These are phyloP conservation scores for Pueraria montana DNA, from an alignment of 306 rosid species.

Conservation along the genomic window DNA sequence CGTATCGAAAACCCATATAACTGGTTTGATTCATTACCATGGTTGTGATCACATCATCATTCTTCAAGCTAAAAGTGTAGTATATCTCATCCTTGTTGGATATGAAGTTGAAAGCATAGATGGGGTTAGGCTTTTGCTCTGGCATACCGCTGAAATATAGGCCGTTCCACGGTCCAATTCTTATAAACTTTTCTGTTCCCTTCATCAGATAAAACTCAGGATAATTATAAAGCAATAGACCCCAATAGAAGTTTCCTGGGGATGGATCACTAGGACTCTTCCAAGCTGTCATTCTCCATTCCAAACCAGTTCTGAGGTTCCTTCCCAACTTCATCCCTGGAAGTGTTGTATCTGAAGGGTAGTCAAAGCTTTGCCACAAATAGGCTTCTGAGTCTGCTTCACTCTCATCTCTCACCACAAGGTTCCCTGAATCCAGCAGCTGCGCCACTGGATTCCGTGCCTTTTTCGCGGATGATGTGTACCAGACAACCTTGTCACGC, in stretches of 20 bases:
- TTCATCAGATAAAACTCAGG: conserved; percentile 47
- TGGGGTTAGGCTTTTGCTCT: conserved; percentile 23
- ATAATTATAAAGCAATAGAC: conserved; percentile 20
- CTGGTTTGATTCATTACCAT: conserved; percentile 44
- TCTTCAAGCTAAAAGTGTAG: background rate
- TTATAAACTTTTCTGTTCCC: conserved; percentile 34
- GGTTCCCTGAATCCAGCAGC: conserved; percentile 55
- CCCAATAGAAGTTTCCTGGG: conserved; percentile 51
- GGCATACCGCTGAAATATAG: conserved; percentile 42
- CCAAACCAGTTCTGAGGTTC: conserved; percentile 54
- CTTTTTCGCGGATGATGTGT: conserved; percentile 11
- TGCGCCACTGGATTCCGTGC: conserved; percentile 46
- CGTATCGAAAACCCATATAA: background rate
- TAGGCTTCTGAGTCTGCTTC: conserved; percentile 2
- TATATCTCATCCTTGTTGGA: conserved; percentile 43
- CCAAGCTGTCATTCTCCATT: conserved; percentile 59
- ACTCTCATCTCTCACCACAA: conserved; percentile 49
- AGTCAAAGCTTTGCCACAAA: conserved; percentile 69
- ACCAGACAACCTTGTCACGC: conserved; percentile 46
- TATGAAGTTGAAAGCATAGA: conserved; percentile 11
- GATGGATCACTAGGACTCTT: conserved; percentile 59
- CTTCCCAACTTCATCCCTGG: conserved; percentile 68
- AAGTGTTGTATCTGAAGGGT: conserved; percentile 66
- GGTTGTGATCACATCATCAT: conserved; percentile 40
- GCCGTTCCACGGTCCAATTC: conserved; percentile 57